Percentiles rank a stretch among this genome's conserved stretches.
Conservation (phyloP, 345 rosid genomes). For the Bretschneidera sinensis region DNA sequence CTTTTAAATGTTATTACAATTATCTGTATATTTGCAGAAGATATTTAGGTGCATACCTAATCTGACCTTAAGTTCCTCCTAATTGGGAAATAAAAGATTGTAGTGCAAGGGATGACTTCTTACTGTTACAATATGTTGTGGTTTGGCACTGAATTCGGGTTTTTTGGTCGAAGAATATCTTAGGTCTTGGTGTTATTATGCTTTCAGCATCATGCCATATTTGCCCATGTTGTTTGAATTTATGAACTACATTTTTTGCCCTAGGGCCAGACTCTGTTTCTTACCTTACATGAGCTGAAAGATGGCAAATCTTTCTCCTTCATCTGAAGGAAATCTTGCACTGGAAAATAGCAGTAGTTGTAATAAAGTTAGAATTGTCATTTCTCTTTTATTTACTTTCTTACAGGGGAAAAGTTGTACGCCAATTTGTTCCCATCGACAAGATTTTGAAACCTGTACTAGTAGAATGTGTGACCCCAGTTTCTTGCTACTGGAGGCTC, state of each 20-base stretch:
- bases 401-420: slow-evolving; percentile 56
- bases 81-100: not conserved
- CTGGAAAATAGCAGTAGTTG: slow-evolving; percentile 2
- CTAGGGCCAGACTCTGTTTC: not conserved
- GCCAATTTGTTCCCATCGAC: slow-evolving; percentile 62
- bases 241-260: not conserved
- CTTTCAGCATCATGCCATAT: not conserved
- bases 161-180: not conserved
- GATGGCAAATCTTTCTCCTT: not conserved
- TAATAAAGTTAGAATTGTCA: not conserved
- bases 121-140: no score
- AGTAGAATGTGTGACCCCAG: slow-evolving; percentile 66
- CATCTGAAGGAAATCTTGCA: not conserved
- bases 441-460: slow-evolving; percentile 80
- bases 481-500: slow-evolving; percentile 87
- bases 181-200: not conserved
- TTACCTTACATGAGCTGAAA: not conserved
- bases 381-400: slow-evolving; percentile 12
- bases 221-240: not conserved
- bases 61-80: no score
- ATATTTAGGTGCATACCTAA: no score
- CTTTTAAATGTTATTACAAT: no score
- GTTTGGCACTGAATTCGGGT: not conserved
- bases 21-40: no score
- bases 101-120: not conserved